These are phyloP conservation scores for Paramyrothecium roridum DNA, from an alignment of 2,329 filamentous ascomycete genomes.

Conservation along the genomic window DNA sequence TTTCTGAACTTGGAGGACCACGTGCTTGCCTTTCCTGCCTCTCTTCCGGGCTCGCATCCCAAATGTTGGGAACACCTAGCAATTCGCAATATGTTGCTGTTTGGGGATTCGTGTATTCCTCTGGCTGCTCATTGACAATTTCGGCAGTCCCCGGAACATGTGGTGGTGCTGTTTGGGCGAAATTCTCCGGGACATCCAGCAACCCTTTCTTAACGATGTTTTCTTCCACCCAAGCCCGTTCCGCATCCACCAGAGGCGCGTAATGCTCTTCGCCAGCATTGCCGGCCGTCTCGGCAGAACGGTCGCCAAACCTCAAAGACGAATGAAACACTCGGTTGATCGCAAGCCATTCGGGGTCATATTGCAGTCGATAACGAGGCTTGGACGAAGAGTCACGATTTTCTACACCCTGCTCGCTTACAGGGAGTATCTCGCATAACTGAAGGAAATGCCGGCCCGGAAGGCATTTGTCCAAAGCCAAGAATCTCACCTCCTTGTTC, in stretches of 20 bases:
- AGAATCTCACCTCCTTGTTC: conserved; percentile 78
- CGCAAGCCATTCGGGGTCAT: conserved; percentile 94
- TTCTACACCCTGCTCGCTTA: conserved; percentile 26
- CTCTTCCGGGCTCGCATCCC: conserved; percentile 70
- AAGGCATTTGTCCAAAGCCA: conserved; percentile 89
- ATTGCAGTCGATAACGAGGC: conserved; percentile 61
- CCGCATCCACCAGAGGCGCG: conserved; percentile 61
- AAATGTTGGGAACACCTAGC: conserved; percentile 73
- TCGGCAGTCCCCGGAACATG: conserved; percentile 59
- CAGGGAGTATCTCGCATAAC: conserved; percentile 60
- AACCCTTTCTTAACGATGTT: conserved; percentile 62
- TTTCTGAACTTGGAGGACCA: conserved; percentile 49
- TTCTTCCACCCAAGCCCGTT: conserved; percentile 77
- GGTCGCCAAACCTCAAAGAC: conserved; percentile 62
- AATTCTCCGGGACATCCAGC: conserved; percentile 74
- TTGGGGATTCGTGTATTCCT: conserved; percentile 84
- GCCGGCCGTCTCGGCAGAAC: conserved; percentile 45
- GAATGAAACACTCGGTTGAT: conserved; percentile 80
- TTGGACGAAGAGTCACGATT: conserved; percentile 13
- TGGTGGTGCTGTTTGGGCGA: conserved; percentile 70
- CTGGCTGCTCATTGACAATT: conserved; percentile 59
- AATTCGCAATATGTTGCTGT: conserved; percentile 79
- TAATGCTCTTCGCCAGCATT: conserved; percentile 71
- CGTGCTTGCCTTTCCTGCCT: conserved; percentile 52
- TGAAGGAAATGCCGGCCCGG: conserved; percentile 80